Conservation (phyloP, 2,329 filamentous ascomycete species). For the Aspergillus hiratsukae region DNA sequence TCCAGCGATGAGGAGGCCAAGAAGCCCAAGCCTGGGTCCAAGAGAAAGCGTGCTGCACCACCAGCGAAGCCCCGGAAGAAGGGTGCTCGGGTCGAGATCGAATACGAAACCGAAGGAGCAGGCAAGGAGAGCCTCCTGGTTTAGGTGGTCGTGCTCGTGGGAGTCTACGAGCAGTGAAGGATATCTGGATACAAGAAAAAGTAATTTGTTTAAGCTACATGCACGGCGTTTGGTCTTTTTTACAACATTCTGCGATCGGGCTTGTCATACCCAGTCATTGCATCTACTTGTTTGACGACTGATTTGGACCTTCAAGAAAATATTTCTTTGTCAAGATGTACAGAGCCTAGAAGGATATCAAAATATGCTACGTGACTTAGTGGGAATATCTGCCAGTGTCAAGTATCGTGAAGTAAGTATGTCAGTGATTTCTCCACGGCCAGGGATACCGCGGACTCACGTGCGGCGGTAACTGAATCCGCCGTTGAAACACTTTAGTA, state of each 20-base stretch:
- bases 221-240: slow-evolving; percentile 30
- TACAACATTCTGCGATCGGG: slow-evolving; percentile 24
- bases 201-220: slow-evolving; percentile 15
- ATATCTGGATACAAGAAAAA: slow-evolving; percentile 11
- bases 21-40: slow-evolving; percentile 45
- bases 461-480: not conserved
- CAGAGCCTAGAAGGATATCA: not conserved
- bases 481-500: not conserved
- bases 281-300: slow-evolving; percentile 21
- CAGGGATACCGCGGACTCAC: not conserved
- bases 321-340: not conserved
- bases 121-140: slow-evolving; percentile 47
- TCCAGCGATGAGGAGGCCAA: slow-evolving; percentile 46
- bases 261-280: slow-evolving; percentile 33
- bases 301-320: slow-evolving; percentile 4
- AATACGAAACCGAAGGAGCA: slow-evolving; percentile 69
- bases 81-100: slow-evolving; percentile 65
- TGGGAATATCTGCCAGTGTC: slow-evolving; percentile 3
- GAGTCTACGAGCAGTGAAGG: not conserved
- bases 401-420: no score
- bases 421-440: not conserved
- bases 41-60: slow-evolving; percentile 54
- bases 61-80: slow-evolving; percentile 57
- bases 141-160: slow-evolving; percentile 19
- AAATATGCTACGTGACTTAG: not conserved